phyloP scores from a whole-genome alignment of 148 eudicot genomes.

The Bassia scoparia region DNA sequence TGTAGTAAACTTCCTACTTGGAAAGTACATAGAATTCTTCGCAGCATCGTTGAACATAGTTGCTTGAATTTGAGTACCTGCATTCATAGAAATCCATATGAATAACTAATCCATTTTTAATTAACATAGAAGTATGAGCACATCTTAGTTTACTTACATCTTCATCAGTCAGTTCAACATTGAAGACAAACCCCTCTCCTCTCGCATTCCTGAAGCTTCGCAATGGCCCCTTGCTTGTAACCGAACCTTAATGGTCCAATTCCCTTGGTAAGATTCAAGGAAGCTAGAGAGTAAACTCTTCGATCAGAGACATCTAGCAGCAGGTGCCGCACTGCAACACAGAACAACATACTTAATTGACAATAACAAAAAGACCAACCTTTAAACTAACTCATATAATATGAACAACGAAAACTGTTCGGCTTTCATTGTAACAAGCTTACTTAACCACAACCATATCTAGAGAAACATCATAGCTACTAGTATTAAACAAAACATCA shows the following conservation, averaged over 20 bases:
- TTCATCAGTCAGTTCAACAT: slow-evolving; percentile 93
- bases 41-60: slow-evolving; percentile 99
- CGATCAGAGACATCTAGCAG: slow-evolving; percentile 91
- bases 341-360: too few relatives aligned
- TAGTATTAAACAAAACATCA: too few relatives aligned
- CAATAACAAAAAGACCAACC: too few relatives aligned
- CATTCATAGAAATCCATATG: slow-evolving; percentile 2
- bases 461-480: background rate
- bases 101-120: background rate
- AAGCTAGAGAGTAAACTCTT: slow-evolving; percentile 80
- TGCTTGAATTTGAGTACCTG: slow-evolving; percentile 98
- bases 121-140: background rate
- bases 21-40: slow-evolving; percentile 69
- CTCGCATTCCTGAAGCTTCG: slow-evolving; percentile 70
- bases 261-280: slow-evolving; percentile 91
- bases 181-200: slow-evolving; percentile 95
- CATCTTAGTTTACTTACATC: slow-evolving; percentile 51
- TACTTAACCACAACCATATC: too few relatives aligned
- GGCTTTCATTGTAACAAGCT: too few relatives aligned
- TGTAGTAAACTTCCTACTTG: slow-evolving; percentile 86
- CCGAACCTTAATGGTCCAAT: slow-evolving; percentile 96
- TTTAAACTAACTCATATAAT: too few relatives aligned
- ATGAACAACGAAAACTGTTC: too few relatives aligned
- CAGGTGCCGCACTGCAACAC: slow-evolving; percentile 67
- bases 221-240: slow-evolving; percentile 73